Evolutionary conservation across 108 stramenopile genomes (phyloP), one percentile per base, ranked within the genome.

Genomic region (Mediolabrus comicus): DNA sequence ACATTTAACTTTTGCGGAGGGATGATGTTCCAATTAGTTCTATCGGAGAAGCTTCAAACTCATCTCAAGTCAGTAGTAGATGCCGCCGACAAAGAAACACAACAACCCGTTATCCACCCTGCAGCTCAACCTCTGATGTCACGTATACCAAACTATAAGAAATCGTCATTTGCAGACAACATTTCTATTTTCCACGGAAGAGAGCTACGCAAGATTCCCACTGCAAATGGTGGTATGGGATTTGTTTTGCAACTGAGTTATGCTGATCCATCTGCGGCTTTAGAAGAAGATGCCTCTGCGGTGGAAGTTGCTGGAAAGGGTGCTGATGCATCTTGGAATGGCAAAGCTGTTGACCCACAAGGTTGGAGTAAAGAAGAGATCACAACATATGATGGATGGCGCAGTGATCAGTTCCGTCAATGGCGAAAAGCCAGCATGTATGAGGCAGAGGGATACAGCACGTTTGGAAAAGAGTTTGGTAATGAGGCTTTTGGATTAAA

Each of bases 1-100:
- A 87, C 87, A 13, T 87, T 92, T 65, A 79, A 89, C 68, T 89
- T 92, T 75, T 89, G 91, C 51, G 91, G 91, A 17, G 77, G 88
- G 9, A 90, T 90, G 88, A 85, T 87, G 86, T 90, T 90, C 35
- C 88, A 90, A 73, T 56, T 92, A 28, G 81, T 76, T 6, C 84
- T 92, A 9, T 72, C 84, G n/a, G 67, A 85, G 16, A 83, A 80
- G 61, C 79, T 91, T 0, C 51, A 74, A 22, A 67, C 70, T 3
- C 77, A 86, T 56, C 82, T 91, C 55, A 70, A 62, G 35, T 51
- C 57, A 12, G 69, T 85, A 3, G 73, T 83, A 1, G 29, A 56
- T n/a, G 49, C 35, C 3, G 13, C 51, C 14, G 36, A 38, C 4
- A 28, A 19, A 28, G 59, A 30, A 30, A 29, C 14, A 24, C 22